Evolutionary conservation across 208 protist species (phyloP).

Genomic region (Angomonas ambiguus): DNA sequence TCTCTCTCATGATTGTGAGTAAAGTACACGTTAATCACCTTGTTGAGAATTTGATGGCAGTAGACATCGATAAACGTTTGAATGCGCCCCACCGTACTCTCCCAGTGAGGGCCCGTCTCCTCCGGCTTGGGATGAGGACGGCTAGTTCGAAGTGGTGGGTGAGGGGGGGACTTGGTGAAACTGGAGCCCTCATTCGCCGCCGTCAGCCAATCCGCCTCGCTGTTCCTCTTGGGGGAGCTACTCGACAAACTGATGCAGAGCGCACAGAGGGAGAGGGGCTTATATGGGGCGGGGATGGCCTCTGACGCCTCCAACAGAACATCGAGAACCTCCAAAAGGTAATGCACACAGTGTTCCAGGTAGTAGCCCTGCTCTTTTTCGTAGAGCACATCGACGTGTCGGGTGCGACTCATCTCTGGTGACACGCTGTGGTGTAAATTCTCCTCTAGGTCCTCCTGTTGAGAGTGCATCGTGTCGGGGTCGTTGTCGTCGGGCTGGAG

Average conservation of each 20-base stretch:
- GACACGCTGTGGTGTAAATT: constrained; percentile 12
- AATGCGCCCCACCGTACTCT: constrained; percentile 22
- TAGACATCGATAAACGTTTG: constrained; percentile 40
- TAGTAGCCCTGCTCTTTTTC: constrained; percentile 24
- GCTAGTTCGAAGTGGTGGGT: not conserved
- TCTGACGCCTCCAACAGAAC: constrained; percentile 34
- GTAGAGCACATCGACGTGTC: constrained; percentile 1
- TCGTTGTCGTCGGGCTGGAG: not conserved
- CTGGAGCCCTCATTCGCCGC: not conserved
- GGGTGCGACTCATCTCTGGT: not conserved
- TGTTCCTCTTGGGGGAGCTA: not conserved
- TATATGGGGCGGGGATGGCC: constrained; percentile 27
- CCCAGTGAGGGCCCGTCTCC: not conserved
- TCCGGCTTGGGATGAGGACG: not conserved
- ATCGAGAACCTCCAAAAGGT: constrained; percentile 54
- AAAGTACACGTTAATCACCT: constrained; percentile 13
- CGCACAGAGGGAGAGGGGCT: constrained; percentile 20
- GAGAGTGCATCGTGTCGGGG: not conserved
- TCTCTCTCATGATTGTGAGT: not conserved
- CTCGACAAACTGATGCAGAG: not conserved
- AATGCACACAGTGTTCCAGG: constrained; percentile 57
- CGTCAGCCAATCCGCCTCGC: not conserved
- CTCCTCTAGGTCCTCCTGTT: not conserved
- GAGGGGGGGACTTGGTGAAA: not conserved
- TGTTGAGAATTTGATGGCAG: constrained; percentile 29